These are phyloP conservation scores for Phytophthora constricta DNA, from an alignment of 352 stramenopile genomes.

Conservation along the genomic window DNA sequence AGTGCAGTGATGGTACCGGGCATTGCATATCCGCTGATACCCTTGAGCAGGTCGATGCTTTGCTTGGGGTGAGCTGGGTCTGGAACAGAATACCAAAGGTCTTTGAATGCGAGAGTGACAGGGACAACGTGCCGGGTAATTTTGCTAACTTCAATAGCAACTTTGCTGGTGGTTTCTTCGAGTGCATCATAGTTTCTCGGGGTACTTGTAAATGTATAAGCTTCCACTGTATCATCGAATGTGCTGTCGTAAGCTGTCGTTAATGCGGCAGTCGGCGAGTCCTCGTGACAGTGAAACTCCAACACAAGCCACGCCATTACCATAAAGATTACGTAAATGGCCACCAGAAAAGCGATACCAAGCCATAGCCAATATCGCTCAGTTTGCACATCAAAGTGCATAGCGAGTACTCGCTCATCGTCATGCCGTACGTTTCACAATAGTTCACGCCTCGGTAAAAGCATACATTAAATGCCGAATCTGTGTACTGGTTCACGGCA, in stretches of 20 bases:
- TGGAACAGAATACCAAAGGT: background rate
- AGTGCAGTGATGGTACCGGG: conserved; percentile 55
- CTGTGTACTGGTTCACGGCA: conserved; percentile 31
- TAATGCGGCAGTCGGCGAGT: no score
- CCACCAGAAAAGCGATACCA: conserved; percentile 44
- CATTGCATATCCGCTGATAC: conserved; percentile 43
- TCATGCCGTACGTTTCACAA: conserved; percentile 14
- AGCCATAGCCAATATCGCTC: conserved; percentile 42
- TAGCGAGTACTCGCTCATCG: conserved; percentile 34
- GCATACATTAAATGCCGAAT: conserved; percentile 14
- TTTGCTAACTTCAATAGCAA: background rate
- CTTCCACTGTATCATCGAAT: background rate
- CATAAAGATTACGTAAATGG: conserved; percentile 53
- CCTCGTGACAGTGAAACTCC: conserved; percentile 32
- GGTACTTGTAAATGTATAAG: background rate
- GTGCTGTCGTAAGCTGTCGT: background rate
- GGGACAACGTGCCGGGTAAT: no score
- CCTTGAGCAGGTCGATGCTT: conserved; percentile 28
- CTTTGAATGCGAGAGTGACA: background rate
- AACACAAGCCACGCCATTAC: conserved; percentile 45
- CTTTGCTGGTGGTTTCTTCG: background rate
- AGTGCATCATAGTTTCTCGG: no score
- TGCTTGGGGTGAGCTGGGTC: background rate
- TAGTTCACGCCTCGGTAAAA: conserved; percentile 16
- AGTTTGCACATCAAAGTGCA: conserved; percentile 21